Evolutionary conservation across 768 basidiomycete species (phyloP), one percentile per base, ranked within the genome.

Genomic region (Suillus lakei): DNA sequence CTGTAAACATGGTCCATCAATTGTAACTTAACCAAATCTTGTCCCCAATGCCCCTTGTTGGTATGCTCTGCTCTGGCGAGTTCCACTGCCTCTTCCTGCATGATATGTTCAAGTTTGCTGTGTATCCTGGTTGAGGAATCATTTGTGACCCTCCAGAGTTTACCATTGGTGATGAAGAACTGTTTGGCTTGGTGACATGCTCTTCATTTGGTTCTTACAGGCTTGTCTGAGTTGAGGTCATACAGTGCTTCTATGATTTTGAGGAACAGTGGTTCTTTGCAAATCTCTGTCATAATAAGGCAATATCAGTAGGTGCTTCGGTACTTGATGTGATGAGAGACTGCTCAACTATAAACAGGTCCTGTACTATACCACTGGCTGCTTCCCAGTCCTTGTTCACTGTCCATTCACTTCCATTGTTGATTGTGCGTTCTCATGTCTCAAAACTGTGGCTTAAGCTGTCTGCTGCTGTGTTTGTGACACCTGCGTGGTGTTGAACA

Each of bases 351-450:
- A 15, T 13, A 54, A 70, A 74, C 0, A 74, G 32, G 43, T 77
- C 72, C 21, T 76, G 60, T 1, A 65, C 56, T 0, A 80, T 76
- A 70, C 30, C 63, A 56, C 4, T 15, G 7, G 13, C 30, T 34
- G 44, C 72, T n/a, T 69, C 63, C 66, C 73, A 75, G 32, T 79
- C 78, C 44, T 69, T 56, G 16, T 60, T 63, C 10, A 81, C 77
- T 10, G 68, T 64, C 77, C 78, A 80, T 12, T 71, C 66, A 44
- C 73, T 74, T 1, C 79, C 73, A 46, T 81, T 15, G 4, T 13
- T 15, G 5, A 13, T 13, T 46, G n/a, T n/a, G n/a, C 74, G 28
- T 64, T 69, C 53, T n/a, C 72, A 48, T 32, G 64, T 62, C 5
- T 62, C 58, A n/a, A 39, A 39, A 0, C 67, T 72, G 23, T 73